These are phyloP conservation scores for Triticum urartu DNA, from an alignment of 176 grass and related monocot species.

Conservation along the genomic window DNA sequence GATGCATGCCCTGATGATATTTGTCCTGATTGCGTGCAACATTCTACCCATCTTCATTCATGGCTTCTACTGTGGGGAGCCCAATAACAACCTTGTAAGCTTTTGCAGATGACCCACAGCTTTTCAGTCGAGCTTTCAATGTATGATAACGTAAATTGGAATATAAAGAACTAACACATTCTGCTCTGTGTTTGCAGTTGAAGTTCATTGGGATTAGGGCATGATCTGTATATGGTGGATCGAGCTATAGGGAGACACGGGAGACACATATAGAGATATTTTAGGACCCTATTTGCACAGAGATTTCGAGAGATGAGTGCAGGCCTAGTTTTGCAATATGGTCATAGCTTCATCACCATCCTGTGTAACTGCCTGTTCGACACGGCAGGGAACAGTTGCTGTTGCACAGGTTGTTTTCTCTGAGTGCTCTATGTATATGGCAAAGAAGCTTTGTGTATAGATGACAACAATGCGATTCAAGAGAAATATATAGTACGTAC, in stretches of 20 bases:
- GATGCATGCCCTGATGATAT: constrained; percentile 79
- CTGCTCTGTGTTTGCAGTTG: constrained; percentile 32
- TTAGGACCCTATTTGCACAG: constrained; percentile 28
- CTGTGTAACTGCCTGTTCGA: background rate
- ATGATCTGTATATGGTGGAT: constrained; percentile 22
- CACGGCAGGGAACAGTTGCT: background rate
- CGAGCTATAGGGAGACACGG: background rate
- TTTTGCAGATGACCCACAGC: background rate
- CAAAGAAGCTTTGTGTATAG: constrained; percentile 47
- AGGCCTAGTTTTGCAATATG: constrained; percentile 52
- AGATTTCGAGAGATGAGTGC: constrained; percentile 12
- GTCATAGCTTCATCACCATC: constrained; percentile 23
- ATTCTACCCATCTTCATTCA: constrained; percentile 82
- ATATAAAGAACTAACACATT: background rate
- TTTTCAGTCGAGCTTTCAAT: background rate
- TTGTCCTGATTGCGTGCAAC: constrained; percentile 81
- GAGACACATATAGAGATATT: background rate
- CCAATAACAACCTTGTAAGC: constrained; percentile 86
- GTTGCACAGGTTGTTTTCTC: constrained; percentile 24
- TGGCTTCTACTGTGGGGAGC: constrained; percentile 84
- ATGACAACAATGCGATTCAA: background rate
- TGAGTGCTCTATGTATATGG: constrained; percentile 43
- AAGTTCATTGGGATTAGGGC: constrained; percentile 50
- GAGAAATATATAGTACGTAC: constrained; percentile 23
- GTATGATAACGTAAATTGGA: background rate